A percentile compares a stretch with the other conserved stretches of the same genome.
Evolutionary conservation across 805 yeast genomes (phyloP).

Genomic region (Saitoella complicata): DNA sequence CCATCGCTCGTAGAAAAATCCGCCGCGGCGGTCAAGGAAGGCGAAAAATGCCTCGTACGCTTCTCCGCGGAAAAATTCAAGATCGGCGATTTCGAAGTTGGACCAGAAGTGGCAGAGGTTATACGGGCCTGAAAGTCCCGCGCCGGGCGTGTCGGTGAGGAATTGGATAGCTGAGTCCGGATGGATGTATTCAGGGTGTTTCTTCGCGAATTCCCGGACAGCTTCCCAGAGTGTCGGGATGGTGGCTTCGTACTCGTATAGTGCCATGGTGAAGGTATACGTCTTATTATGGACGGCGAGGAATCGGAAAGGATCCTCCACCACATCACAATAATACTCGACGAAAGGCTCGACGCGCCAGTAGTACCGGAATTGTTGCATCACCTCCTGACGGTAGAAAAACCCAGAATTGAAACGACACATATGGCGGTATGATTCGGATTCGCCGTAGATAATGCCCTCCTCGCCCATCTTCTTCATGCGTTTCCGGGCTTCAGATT

Average conservation of each 20-base stretch:
- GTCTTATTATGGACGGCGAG: constrained; percentile 39
- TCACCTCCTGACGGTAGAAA: constrained; percentile 60
- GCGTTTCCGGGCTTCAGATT: constrained; percentile 41
- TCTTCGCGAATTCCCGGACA: constrained; percentile 29
- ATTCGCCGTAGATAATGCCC: constrained; percentile 46
- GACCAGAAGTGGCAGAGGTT: constrained; percentile 76
- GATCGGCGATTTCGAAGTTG: constrained; percentile 48
- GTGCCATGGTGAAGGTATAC: constrained; percentile 53
- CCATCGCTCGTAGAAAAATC: constrained; percentile 64
- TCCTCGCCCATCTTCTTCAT: constrained; percentile 37
- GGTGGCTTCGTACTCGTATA: constrained; percentile 43
- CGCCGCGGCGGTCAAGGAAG: constrained; percentile 41
- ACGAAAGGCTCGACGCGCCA: constrained; percentile 92
- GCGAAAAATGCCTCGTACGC: constrained; percentile 41
- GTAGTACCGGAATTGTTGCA: constrained; percentile 71
- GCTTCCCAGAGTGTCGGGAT: constrained; percentile 50
- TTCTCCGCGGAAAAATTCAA: constrained; percentile 41
- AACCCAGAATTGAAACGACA: constrained; percentile 85
- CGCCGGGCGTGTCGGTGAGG: constrained; percentile 31
- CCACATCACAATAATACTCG: constrained; percentile 61
- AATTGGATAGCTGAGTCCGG: constrained; percentile 44
- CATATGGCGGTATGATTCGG: constrained; percentile 71
- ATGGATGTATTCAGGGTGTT: constrained; percentile 38
- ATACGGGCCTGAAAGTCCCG: constrained; percentile 27
- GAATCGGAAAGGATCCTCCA: constrained; percentile 27